These are phyloP conservation scores for Dothideomycetes sp. DNA, from an alignment of 2,329 filamentous ascomycete genomes.

Conservation along the genomic window DNA sequence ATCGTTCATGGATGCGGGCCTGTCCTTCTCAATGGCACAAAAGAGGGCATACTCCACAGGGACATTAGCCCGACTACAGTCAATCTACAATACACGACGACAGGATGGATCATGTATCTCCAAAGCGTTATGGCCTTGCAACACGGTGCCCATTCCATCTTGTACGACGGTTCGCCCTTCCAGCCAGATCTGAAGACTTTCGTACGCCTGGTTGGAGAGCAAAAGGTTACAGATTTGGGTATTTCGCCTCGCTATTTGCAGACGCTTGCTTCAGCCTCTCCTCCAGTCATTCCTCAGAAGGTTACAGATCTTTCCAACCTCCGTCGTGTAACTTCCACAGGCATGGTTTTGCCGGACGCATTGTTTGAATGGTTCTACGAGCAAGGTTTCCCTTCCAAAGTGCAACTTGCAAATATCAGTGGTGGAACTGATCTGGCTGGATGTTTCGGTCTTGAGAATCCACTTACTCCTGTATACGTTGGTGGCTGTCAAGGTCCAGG, in stretches of 20 bases:
- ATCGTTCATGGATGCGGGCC: conserved; percentile 72
- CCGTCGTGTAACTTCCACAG: conserved; percentile 58
- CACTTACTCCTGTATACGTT: conserved; percentile 55
- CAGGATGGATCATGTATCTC: conserved; percentile 86
- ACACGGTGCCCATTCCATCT: conserved; percentile 50
- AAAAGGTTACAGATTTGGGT: conserved; percentile 63
- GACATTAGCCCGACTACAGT: conserved; percentile 37
- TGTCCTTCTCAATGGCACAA: conserved; percentile 47
- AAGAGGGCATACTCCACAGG: conserved; percentile 52
- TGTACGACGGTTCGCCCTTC: conserved; percentile 83
- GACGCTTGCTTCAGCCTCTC: conserved; percentile 59
- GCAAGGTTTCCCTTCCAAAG: conserved; percentile 54
- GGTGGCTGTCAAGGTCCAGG: conserved; percentile 48
- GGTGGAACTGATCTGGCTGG: conserved; percentile 70
- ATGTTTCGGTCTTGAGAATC: conserved; percentile 57
- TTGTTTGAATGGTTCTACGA: conserved; percentile 77
- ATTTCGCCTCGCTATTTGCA: conserved; percentile 69
- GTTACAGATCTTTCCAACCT: conserved; percentile 55
- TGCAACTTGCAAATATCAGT: conserved; percentile 64
- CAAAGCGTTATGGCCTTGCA: conserved; percentile 50
- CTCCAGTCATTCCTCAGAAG: conserved; percentile 44
- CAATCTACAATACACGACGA: conserved; percentile 52
- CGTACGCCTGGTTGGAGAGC: conserved; percentile 52
- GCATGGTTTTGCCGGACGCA: conserved; percentile 71
- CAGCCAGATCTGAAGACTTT: conserved; percentile 57